Evolutionary conservation across 192 early-diverging fungal genomes (phyloP), one percentile per base, ranked within the genome.

Genomic region (Coemansia sp.): DNA sequence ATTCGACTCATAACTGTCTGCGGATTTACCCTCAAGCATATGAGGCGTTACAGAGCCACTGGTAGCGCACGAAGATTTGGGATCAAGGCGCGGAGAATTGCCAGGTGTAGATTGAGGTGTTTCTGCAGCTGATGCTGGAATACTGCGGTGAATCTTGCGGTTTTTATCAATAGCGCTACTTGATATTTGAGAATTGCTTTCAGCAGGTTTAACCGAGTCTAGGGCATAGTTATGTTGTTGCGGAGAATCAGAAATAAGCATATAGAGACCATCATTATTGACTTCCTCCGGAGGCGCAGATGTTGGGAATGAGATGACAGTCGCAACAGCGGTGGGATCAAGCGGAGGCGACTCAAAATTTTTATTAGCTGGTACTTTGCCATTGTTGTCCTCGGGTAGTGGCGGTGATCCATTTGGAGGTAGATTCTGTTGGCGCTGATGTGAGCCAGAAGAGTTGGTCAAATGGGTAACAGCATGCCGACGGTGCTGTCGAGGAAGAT

Each of bases 291-390:
- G 39, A 9, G 21, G 22, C 23, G 7, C 25, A 5, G 63, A 33
- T 11, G 6, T 25, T 14, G 27, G 63, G 32, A 30, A 22, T 6
- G 53, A 39, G 17, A 64, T 53, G 8, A 64, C 36, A 11, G 63
- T 64, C 19, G 63, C 63, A 21, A 64, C 31, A 31, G 53, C 17
- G 21, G 53, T 54, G 11, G 63, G 63, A 54, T 64, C 53, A n/a
- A 64, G 50, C 7, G 63, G 63, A 33, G 63, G 63, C 10, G 63
- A 64, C 21, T 64, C 63, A 20, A 64, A 64, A 25, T 39, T 19
- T 6, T 52, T 25, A 25, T 11, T 19, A 6, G 19, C 22, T 24
- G 50, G 17, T 52, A n/a, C 27, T 21, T 23, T 22, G 7, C 6
- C 33, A 19, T 21, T 6, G 10, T 32, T 36, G 60, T 51, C 24